A percentile compares a stretch with the other conserved stretches of the same genome.
Conservation (phyloP, 208 protist genomes). For the Crithidia brevicula region DNA sequence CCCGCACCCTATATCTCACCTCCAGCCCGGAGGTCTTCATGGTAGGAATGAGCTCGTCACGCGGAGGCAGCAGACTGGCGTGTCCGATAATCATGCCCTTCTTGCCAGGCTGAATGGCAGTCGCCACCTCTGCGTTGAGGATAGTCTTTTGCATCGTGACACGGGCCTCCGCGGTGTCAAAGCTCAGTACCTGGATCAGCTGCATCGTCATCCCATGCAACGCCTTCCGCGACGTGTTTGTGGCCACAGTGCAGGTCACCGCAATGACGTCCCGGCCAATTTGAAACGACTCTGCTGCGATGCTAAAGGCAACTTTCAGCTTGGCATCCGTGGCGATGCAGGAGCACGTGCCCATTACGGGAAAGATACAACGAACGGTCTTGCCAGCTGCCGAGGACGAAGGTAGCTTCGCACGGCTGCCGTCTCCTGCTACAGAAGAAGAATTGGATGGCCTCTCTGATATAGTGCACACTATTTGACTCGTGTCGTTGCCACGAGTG, state of each 20-base stretch:
- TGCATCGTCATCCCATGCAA: conserved; percentile 12
- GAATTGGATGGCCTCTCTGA: neutral
- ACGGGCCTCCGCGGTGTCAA: conserved; percentile 23
- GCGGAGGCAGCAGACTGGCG: neutral
- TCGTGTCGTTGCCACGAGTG: neutral
- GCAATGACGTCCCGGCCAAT: conserved; percentile 13
- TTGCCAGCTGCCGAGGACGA: neutral
- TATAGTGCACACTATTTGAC: too few relatives aligned
- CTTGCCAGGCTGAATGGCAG: conserved; percentile 4
- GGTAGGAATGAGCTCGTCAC: conserved; percentile 22
- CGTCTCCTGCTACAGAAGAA: neutral
- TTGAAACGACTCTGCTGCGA: neutral
- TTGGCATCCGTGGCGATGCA: conserved; percentile 7
- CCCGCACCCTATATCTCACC: conserved; percentile 34
- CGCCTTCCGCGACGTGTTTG: conserved; percentile 23
- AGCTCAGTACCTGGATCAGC: conserved; percentile 31
- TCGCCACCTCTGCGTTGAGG: conserved; percentile 1
- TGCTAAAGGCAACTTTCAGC: conserved; percentile 12
- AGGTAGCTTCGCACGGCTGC: conserved; percentile 1
- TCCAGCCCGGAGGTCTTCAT: conserved; percentile 28
- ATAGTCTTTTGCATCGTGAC: conserved; percentile 13
- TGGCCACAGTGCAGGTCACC: conserved; percentile 10
- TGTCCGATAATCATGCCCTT: neutral
- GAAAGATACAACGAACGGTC: conserved; percentile 5
- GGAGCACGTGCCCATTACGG: conserved; percentile 2